A percentile compares a stretch with the other conserved stretches of the same genome.
These are phyloP conservation scores for Exophiala mesophila DNA, from an alignment of 2,329 filamentous ascomycete species.

Conservation along the genomic window DNA sequence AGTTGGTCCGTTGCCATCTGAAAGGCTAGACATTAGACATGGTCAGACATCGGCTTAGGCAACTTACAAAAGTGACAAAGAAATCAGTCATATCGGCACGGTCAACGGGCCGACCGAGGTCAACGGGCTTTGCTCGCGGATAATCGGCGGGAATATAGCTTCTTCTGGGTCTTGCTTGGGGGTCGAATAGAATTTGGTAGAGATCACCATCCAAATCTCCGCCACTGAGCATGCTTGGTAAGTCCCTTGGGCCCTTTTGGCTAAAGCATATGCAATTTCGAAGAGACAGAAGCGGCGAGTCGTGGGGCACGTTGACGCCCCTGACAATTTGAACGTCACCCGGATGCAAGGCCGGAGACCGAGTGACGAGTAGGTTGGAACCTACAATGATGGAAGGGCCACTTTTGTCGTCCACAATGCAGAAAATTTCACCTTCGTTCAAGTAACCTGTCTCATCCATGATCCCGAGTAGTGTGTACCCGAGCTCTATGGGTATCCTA, in stretches of 20 bases:
- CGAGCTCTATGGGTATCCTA: conserved; percentile 65
- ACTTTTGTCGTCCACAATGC: conserved; percentile 49
- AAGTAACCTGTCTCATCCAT: conserved; percentile 75
- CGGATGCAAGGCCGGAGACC: conserved; percentile 76
- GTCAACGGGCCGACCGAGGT: conserved; percentile 58
- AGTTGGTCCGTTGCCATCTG: conserved; percentile 61
- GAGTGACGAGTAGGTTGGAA: conserved; percentile 59
- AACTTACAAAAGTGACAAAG: conserved; percentile 61
- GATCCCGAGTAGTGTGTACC: conserved; percentile 73
- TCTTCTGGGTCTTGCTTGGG: conserved; percentile 3
- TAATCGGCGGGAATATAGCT: conserved; percentile 64
- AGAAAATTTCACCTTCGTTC: conserved; percentile 62
- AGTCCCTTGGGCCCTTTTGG: conserved; percentile 62
- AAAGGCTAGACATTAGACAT: too few relatives aligned
- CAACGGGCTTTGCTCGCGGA: conserved; percentile 49
- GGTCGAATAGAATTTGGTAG: conserved; percentile 74
- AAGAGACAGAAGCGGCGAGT: conserved; percentile 58
- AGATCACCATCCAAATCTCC: conserved; percentile 81
- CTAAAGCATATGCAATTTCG: conserved; percentile 77
- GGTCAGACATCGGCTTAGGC: too few relatives aligned
- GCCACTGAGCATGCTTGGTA: conserved; percentile 73
- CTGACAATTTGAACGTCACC: conserved; percentile 68
- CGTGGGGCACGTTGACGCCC: conserved; percentile 54
- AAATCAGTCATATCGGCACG: conserved; percentile 69
- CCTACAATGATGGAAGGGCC: conserved; percentile 29